Evolutionary conservation across 108 stramenopile species (phyloP).

Genomic region (Skeletonema potamos): DNA sequence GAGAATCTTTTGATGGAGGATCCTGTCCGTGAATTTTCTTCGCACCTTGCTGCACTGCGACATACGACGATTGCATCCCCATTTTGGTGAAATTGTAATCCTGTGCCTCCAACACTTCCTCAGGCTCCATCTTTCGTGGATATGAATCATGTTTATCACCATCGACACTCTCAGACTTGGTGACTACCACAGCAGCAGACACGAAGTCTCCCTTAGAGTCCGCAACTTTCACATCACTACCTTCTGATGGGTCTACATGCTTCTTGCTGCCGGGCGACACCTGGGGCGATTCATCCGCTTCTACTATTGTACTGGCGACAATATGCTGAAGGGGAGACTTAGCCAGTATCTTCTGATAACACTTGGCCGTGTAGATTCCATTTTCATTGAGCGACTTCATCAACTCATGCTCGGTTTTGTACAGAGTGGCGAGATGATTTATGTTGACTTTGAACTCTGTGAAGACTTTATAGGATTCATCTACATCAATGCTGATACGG

Average conservation of each 20-base stretch:
- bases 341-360: slow-evolving; percentile 29
- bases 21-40: not conserved
- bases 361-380: slow-evolving; percentile 35
- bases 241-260: no score
- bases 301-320: not conserved
- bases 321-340: slow-evolving; percentile 24
- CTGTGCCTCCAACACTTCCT: not conserved
- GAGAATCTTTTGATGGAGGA: not conserved
- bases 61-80: not conserved
- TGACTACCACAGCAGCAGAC: not conserved
- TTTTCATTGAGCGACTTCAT: slow-evolving; percentile 36
- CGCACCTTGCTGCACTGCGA: not conserved
- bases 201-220: not conserved
- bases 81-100: not conserved
- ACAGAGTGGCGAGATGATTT: slow-evolving; percentile 28
- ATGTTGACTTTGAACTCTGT: slow-evolving; percentile 23
- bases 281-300: not conserved
- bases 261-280: not conserved
- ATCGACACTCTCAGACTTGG: not conserved
- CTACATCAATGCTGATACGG: slow-evolving; percentile 26
- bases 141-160: not conserved
- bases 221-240: not conserved
- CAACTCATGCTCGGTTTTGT: slow-evolving; percentile 25
- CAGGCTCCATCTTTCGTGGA: not conserved
- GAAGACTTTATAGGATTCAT: slow-evolving; percentile 23